Conservation (phyloP, 1,284 basidiomycete species). For the Marasmius oreades region DNA sequence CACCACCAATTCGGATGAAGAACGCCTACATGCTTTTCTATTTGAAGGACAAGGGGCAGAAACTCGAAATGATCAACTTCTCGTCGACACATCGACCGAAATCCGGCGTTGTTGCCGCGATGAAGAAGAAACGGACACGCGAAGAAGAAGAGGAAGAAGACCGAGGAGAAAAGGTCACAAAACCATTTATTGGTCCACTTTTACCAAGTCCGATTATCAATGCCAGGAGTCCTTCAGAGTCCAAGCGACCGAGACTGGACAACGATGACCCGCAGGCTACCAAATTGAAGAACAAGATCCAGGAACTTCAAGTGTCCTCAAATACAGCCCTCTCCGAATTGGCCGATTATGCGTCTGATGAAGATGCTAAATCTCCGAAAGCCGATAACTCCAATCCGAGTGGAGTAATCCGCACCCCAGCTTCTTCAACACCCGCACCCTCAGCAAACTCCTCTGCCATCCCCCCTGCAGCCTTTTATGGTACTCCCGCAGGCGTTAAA, state of each 20-base stretch:
- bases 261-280: conserved; percentile 57
- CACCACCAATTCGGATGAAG: conserved; percentile 58
- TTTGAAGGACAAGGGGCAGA: conserved; percentile 73
- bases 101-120: conserved; percentile 44
- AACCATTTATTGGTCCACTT: conserved; percentile 62
- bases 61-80: conserved; percentile 51
- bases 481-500: background rate
- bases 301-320: conserved; percentile 36
- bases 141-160: conserved; percentile 47
- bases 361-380: conserved; percentile 25
- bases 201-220: conserved; percentile 43
- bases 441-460: background rate
- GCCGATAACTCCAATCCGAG: conserved; percentile 6
- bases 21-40: conserved; percentile 96
- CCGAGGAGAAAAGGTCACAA: conserved; percentile 41
- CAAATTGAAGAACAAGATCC: conserved; percentile 59
- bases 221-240: conserved; percentile 17
- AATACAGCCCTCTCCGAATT: conserved; percentile 32
- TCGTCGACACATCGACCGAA: conserved; percentile 25
- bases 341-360: conserved; percentile 51
- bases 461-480: background rate
- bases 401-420: background rate
- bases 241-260: conserved; percentile 24
- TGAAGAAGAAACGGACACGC: conserved; percentile 61
- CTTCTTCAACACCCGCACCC: background rate